Evolutionary conservation across 768 basidiomycete species (phyloP).

Genomic region (Pisolithus orientalis): DNA sequence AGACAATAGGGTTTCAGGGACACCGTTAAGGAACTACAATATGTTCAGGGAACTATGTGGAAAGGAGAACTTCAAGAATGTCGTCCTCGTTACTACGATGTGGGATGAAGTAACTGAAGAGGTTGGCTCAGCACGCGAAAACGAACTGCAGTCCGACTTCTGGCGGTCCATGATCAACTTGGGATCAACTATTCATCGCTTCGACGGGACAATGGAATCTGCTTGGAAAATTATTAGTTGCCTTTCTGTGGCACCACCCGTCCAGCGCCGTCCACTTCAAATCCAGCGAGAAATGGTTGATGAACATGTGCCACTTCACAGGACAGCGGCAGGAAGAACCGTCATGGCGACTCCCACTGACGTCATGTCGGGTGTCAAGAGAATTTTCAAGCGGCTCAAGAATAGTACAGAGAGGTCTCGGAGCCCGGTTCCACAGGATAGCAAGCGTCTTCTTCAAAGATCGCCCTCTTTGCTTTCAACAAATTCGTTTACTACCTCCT

Average conservation of each 20-base stretch:
- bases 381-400: neutral
- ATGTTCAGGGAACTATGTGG: constrained; percentile 23
- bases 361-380: neutral
- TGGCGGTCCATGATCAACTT: constrained; percentile 24
- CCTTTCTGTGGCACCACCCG: neutral
- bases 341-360: neutral
- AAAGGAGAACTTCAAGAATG: constrained; percentile 21
- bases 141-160: constrained; percentile 20
- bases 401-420: neutral
- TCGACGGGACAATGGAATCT: constrained; percentile 12
- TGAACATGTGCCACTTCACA: neutral
- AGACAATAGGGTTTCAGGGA: constrained; percentile 19
- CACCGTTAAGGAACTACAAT: constrained; percentile 21
- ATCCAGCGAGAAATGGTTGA: neutral
- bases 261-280: neutral
- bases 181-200: constrained; percentile 22
- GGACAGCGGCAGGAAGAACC: neutral
- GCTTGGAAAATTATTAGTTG: constrained; percentile 25
- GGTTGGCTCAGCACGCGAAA: constrained; percentile 18
- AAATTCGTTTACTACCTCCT: neutral
- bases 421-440: neutral
- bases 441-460: no score
- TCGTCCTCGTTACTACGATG: constrained; percentile 22
- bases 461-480: no score
- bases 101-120: neutral